phyloP scores from a whole-genome alignment of 2,329 filamentous ascomycete genomes.

The Penicillium sp. region DNA sequence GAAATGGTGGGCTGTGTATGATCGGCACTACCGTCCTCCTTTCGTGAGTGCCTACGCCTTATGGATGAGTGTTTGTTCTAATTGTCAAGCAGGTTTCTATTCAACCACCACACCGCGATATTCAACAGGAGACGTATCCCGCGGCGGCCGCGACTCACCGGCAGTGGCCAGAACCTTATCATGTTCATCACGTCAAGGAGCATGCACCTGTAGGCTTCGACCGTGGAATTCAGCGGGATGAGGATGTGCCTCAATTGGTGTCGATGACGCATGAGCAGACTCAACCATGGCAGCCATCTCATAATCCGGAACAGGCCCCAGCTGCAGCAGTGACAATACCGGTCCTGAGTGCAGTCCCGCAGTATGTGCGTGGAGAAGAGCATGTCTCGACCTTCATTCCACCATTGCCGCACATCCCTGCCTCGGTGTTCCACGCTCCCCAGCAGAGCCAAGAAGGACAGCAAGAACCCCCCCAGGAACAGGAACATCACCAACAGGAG shows the following conservation, averaged over 20 bases:
- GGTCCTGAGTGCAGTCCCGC: conserved; percentile 40
- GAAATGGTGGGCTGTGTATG: conserved; percentile 93
- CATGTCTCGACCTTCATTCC: conserved; percentile 36
- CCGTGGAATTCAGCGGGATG: not conserved
- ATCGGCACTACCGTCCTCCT: conserved; percentile 69
- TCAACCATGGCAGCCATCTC: not conserved
- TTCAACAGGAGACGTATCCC: not conserved
- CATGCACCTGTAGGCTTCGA: not conserved
- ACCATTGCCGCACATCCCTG: conserved; percentile 14
- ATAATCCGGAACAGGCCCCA: not conserved
- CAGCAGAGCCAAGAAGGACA: conserved; percentile 12
- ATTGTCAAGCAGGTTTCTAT: conserved; percentile 5
- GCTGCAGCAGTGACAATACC: conserved; percentile 9
- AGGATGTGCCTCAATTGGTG: conserved; percentile 1
- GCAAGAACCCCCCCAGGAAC: not conserved
- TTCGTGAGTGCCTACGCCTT: conserved; percentile 10
- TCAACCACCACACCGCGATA: not conserved
- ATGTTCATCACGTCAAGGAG: conserved; percentile 5
- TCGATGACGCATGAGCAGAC: not conserved
- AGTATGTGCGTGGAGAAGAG: conserved; percentile 48
- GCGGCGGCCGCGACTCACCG: not conserved
- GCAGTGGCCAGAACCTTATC: conserved; percentile 3
- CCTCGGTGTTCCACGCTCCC: conserved; percentile 13
- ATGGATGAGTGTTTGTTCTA: not conserved
- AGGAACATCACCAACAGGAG: not conserved